Evolutionary conservation across 148 eudicot genomes (phyloP).

Genomic region (Rhododendron mucronatum): DNA sequence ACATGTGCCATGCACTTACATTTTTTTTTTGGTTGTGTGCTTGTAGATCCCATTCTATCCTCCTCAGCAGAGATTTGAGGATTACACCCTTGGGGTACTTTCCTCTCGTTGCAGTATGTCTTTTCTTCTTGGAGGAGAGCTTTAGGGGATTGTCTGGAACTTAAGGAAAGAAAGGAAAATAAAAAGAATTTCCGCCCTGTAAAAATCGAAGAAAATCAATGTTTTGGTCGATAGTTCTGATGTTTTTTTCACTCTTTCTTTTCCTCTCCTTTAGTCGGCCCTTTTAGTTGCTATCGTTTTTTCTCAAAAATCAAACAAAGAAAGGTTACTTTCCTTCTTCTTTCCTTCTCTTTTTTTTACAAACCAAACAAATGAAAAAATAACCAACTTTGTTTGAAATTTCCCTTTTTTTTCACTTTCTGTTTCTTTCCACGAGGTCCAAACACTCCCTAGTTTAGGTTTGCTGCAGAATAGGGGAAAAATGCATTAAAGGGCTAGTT

Average conservation of each 20-base stretch:
- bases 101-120: neutral
- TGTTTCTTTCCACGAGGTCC: neutral
- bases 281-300: neutral
- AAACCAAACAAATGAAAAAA: neutral
- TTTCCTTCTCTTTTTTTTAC: neutral
- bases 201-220: neutral
- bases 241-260: neutral
- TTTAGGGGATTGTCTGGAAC: neutral
- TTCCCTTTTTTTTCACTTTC: neutral
- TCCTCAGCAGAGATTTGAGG: conserved; percentile 85
- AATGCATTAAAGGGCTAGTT: neutral
- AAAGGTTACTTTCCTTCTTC: neutral
- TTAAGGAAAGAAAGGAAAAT: neutral
- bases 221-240: neutral
- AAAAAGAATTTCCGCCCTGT: neutral
- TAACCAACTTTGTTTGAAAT: neutral
- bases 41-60: conserved; percentile 89
- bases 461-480: neutral
- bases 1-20: neutral
- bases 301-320: neutral
- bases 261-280: neutral
- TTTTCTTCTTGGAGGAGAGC: neutral
- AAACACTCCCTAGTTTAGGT: neutral
- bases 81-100: conserved; percentile 67
- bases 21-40: conserved; percentile 4